Conservation (phyloP, 2,329 filamentous ascomycete genomes). For the Pseudodiploospora longispora region DNA sequence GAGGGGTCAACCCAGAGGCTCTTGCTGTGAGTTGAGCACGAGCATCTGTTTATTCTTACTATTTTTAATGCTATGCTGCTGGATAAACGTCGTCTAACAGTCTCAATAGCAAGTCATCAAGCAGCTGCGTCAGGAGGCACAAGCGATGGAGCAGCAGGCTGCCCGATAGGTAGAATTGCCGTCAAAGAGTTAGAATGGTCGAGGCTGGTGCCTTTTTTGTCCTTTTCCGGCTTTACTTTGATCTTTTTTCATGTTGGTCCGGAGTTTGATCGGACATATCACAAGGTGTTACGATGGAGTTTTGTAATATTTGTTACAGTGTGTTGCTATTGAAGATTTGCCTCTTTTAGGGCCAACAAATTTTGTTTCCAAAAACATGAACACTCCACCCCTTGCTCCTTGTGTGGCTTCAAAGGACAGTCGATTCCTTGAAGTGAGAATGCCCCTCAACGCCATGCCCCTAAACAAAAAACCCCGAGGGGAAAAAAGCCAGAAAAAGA, state of each 20-base stretch:
- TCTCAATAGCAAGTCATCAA: slow-evolving; percentile 47
- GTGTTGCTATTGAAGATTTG: neutral
- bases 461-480: too few relatives aligned
- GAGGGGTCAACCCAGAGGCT: slow-evolving; percentile 92
- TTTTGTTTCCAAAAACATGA: neutral
- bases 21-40: slow-evolving; percentile 60
- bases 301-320: slow-evolving; percentile 3
- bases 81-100: neutral
- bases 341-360: neutral
- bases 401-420: too few relatives aligned
- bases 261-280: too few relatives aligned
- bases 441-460: too few relatives aligned
- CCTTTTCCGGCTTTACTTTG: neutral
- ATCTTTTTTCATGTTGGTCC: neutral
- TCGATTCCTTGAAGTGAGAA: too few relatives aligned
- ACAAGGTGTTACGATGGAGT: neutral
- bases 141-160: slow-evolving; percentile 34
- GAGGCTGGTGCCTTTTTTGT: neutral
- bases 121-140: slow-evolving; percentile 49
- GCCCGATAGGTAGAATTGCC: neutral
- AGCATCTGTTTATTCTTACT: too few relatives aligned
- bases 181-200: too few relatives aligned
- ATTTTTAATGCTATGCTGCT: neutral
- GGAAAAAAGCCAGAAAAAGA: too few relatives aligned
- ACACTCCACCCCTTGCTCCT: too few relatives aligned